A percentile compares a stretch with the other conserved stretches of the same genome.
Evolutionary conservation across 768 basidiomycete species (phyloP).

Genomic region (Rhizopogon roseolus): DNA sequence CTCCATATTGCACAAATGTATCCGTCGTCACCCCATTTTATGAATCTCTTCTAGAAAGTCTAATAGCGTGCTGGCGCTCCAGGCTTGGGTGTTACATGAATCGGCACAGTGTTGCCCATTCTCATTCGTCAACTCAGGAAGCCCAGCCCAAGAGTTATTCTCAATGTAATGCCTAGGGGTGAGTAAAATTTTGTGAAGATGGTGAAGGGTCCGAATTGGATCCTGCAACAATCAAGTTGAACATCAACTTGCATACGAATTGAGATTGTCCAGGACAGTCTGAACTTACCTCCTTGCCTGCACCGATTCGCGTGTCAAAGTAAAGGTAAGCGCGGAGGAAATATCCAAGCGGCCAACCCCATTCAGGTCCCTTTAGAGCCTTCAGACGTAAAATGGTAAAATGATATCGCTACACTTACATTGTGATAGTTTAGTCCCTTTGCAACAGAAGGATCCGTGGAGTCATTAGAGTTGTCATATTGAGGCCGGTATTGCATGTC

Average conservation of each 20-base stretch:
- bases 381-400: constrained; percentile 14
- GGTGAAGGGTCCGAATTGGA: constrained; percentile 65
- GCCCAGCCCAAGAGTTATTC: constrained; percentile 84
- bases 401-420: constrained; percentile 34
- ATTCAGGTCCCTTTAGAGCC: constrained; percentile 71
- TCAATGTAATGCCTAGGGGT: constrained; percentile 69
- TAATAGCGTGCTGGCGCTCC: constrained; percentile 90
- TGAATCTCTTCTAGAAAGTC: constrained; percentile 84
- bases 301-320: constrained; percentile 72
- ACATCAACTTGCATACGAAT: background rate
- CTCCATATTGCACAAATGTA: constrained; percentile 1
- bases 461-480: constrained; percentile 94
- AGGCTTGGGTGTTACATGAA: constrained; percentile 92
- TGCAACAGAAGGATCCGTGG: constrained; percentile 74
- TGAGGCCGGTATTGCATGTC: constrained; percentile 87
- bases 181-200: constrained; percentile 71
- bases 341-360: constrained; percentile 95
- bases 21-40: constrained; percentile 18
- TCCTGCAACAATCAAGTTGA: constrained; percentile 40
- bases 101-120: constrained; percentile 80
- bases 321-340: constrained; percentile 90
- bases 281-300: constrained; percentile 58
- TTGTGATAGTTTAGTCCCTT: constrained; percentile 96
- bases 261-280: constrained; percentile 2
- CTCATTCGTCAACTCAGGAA: constrained; percentile 90